Evolutionary conservation across 345 rosid genomes (phyloP).

Genomic region (Boechera retrofracta): DNA sequence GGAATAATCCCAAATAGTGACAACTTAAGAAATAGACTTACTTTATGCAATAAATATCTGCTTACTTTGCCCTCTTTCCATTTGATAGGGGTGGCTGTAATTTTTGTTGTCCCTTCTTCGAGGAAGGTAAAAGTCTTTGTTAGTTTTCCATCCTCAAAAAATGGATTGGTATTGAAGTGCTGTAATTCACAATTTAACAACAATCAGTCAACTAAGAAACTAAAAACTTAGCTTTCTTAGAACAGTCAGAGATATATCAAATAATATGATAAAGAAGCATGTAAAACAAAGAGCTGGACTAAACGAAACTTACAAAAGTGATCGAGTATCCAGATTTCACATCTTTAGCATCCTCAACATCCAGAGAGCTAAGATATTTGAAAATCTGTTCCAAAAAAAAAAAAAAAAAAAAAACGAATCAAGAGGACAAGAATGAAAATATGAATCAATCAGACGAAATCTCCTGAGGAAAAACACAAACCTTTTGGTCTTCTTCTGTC

Average conservation of each 20-base stretch:
- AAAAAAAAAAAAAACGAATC: not conserved
- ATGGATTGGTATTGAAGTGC: conserved; percentile 82
- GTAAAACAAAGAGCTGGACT: not conserved
- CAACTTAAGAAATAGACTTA: not conserved
- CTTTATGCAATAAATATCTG: not conserved
- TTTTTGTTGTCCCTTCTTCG: conserved; percentile 80
- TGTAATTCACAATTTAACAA: conserved; percentile 32
- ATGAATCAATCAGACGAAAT: not conserved
- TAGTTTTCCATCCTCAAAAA: conserved; percentile 80
- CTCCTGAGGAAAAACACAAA: conserved; percentile 37
- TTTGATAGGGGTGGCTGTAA: conserved; percentile 72
- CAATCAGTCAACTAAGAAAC: conserved; percentile 14
- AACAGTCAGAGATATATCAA: conserved; percentile 11
- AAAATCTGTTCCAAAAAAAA: conserved; percentile 58
- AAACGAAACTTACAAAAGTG: conserved; percentile 67
- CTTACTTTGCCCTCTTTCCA: conserved; percentile 94
- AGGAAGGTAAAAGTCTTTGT: conserved; percentile 80
- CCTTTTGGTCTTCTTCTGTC: conserved; percentile 95
- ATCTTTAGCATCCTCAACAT: conserved; percentile 94
- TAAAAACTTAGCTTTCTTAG: conserved; percentile 1
- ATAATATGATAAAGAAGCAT: not conserved
- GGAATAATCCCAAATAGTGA: conserved; percentile 7
- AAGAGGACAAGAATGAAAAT: not conserved
- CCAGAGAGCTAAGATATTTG: conserved; percentile 71
- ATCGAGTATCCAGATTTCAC: conserved; percentile 92